Percentiles rank a stretch among this genome's conserved stretches.
phyloP scores from a whole-genome alignment of 371 early-diverging fungal genomes.

The Lichtheimia corymbifera region DNA sequence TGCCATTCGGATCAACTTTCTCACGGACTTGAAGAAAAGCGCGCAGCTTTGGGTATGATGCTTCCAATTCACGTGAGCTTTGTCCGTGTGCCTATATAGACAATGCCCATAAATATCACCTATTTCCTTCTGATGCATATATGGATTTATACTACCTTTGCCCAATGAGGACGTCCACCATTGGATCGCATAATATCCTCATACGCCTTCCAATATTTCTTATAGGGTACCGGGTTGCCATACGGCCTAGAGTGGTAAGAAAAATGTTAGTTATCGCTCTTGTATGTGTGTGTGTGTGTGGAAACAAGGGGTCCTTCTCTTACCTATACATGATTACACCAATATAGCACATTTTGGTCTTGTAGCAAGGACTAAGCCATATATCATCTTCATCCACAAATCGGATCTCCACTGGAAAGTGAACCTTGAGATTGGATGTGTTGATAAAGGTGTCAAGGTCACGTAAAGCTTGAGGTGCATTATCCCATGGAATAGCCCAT shows the following conservation, averaged over 20 bases:
- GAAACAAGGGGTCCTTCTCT: background rate
- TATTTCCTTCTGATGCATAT: background rate
- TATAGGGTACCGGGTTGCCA: constrained; percentile 70
- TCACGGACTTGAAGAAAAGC: constrained; percentile 63
- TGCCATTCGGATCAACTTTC: constrained; percentile 68
- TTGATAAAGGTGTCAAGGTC: constrained; percentile 62
- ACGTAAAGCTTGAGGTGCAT: constrained; percentile 64
- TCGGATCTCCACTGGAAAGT: constrained; percentile 82
- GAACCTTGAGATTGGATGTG: constrained; percentile 58
- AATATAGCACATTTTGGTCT: constrained; percentile 75
- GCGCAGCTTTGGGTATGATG: constrained; percentile 67
- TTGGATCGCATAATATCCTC: constrained; percentile 77
- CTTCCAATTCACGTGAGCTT: constrained; percentile 49
- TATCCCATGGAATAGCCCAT: constrained; percentile 80
- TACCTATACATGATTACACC: constrained; percentile 85
- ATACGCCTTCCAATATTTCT: constrained; percentile 74
- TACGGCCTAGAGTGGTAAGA: constrained; percentile 60
- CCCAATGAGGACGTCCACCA: constrained; percentile 87
- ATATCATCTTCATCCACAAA: constrained; percentile 78
- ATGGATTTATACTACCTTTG: constrained; percentile 53
- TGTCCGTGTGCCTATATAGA: constrained; percentile 61
- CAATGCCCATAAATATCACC: background rate
- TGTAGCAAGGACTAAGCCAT: constrained; percentile 79
- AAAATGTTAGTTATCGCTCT: background rate
- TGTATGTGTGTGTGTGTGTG: background rate